Evolutionary conservation across 2,329 filamentous ascomycete genomes (phyloP), one percentile per base, ranked within the genome.

Genomic region (Lecanoromycetidae sp.): DNA sequence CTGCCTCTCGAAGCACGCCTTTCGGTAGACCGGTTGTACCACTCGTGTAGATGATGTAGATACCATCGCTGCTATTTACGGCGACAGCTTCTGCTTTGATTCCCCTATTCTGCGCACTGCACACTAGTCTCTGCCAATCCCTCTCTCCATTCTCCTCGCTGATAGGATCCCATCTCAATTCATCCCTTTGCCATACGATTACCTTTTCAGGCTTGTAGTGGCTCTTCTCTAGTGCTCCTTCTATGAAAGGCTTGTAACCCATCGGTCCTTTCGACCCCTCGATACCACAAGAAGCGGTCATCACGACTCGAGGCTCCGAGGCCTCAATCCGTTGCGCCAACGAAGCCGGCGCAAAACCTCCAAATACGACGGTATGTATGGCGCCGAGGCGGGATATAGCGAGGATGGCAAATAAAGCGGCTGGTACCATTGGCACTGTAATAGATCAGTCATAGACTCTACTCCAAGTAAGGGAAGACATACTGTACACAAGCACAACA

Each of bases 381-480:
- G 87, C 90, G 9, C 88, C 90, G 1, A 95, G 71, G 8, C 87
- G 78, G 51, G 79, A 79, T 50, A 84, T 77, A 20, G 90, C 87
- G 3, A 95, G 76, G 54, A 91, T 87, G 8, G 84, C 88, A 52
- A 93, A 79, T n/a, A 94, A 63, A 1, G 87, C 84, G 0, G 86
- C 81, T 0, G 90, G 88, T 35, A 95, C 86, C 88, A 95, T 95
- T 46, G 88, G 88, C 88, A 95, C 82, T 86, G 53, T 20, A n/a
- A 17, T 44, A 36, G 8, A 48, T 44, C 29, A 53, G 52, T 17
- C 46, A 17, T 26, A 10, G n/a, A 25, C 13, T 34, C 26, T n/a
- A 7, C 12, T 15, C 10, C 17, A n/a, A 40, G 12, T 20, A 12
- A 39, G 17, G 34, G 32, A 33, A 19, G 25, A 64, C 77, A 61